Conservation (phyloP, 805 yeast genomes). For the Sungouiozyma ichnusensis region DNA sequence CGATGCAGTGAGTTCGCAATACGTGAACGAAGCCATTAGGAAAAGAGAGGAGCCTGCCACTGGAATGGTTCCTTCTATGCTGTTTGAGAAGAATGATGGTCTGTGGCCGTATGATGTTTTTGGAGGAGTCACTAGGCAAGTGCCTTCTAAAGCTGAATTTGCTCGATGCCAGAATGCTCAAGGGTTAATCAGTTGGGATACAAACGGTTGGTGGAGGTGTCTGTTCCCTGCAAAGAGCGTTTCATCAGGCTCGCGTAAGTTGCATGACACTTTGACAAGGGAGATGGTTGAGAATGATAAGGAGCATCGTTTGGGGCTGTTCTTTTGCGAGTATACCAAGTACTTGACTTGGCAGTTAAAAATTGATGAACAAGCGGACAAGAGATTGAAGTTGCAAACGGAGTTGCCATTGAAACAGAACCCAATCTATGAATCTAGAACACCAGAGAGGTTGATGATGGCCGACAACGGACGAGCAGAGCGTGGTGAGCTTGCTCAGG, state of each 20-base stretch:
- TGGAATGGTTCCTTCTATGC: background rate
- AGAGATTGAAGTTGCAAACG: constrained; percentile 8
- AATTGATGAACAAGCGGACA: constrained; percentile 38
- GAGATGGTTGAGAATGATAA: constrained; percentile 24
- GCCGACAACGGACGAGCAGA: background rate
- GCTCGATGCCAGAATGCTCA: constrained; percentile 49
- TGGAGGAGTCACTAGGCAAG: no score
- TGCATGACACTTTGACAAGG: constrained; percentile 20
- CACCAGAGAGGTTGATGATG: constrained; percentile 23
- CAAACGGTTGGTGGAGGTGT: constrained; percentile 83
- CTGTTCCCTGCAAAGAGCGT: constrained; percentile 47
- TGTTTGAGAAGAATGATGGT: no score
- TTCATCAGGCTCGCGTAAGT: constrained; percentile 14
- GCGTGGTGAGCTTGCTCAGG: no score
- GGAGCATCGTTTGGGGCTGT: constrained; percentile 42
- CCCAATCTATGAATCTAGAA: constrained; percentile 1
- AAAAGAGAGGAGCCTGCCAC: background rate
- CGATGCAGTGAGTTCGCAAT: background rate
- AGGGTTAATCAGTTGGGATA: constrained; percentile 78
- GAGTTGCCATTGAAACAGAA: background rate
- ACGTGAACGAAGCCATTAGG: background rate
- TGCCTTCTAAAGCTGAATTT: constrained; percentile 49
- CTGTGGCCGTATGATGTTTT: no score
- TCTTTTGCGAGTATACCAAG: constrained; percentile 55
- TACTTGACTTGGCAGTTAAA: constrained; percentile 57